Evolutionary conservation across 1,284 basidiomycete species (phyloP), one percentile per base, ranked within the genome.

Genomic region (Ceratobasidium sp.): DNA sequence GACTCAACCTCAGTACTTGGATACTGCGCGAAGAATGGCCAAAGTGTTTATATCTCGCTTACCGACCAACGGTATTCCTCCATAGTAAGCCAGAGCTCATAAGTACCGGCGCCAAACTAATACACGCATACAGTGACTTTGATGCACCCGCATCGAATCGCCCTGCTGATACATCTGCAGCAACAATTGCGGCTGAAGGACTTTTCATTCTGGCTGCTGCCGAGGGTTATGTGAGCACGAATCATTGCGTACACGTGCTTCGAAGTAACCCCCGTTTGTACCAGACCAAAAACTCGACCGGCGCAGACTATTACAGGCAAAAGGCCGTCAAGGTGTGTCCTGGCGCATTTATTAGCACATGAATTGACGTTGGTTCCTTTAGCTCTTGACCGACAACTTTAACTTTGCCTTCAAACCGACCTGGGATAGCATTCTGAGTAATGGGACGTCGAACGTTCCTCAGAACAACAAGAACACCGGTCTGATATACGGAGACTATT

Each of bases 141-240:
- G 83, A 89, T 70, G 88, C 87, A 1, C 87, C 88, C 2, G 72
- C 81, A 38, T 75, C 75, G n/a, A 83, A 83, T 3, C 82, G 84
- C 0, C 80, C 83, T 17, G 85, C 86, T 0, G 89, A 90, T 78
- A 85, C 86, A 3, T 89, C 88, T 22, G 87, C 88, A 3, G 85
- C 87, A 0, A 86, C 82, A 58, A 83, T 89, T 72, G 85, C 82
- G 0, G 83, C 84, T 3, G 84, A 80, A 43, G 88, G 82, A 0
- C 78, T 90, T 34, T 76, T 90, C 42, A 77, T 87, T 4, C 81
- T 90, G 17, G 80, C 86, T 0, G 77, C 83, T 57, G 77, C 84
- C 65, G 88, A 89, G 73, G 75, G 40, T 3, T 43, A 68, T 35
- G 64, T 68, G 31, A 47, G 64, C 47, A 25, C 5, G 17, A 13